Percentiles rank a stretch among this genome's conserved stretches.
These are phyloP conservation scores for Plasmodium vinckei DNA, from an alignment of 169 alveolate species.

Conservation along the genomic window DNA sequence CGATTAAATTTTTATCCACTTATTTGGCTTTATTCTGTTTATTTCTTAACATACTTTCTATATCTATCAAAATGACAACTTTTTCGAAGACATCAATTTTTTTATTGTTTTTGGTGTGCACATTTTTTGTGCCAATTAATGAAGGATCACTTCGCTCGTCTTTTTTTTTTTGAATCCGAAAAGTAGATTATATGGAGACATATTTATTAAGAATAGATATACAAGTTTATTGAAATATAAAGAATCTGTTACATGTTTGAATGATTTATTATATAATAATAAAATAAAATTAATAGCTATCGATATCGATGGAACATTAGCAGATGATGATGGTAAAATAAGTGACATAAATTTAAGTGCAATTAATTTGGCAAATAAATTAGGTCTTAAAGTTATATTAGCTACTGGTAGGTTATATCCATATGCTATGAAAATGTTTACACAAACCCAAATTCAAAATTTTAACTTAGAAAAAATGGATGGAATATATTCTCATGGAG, in stretches of 20 bases:
- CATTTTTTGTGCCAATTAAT: background rate
- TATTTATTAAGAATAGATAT: constrained; percentile 30
- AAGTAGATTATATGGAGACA: constrained; percentile 4
- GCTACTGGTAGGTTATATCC: constrained; percentile 33
- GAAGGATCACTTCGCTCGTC: constrained; percentile 23
- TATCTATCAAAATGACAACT: constrained; percentile 13
- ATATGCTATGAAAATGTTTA: constrained; percentile 13
- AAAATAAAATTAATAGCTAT: constrained; percentile 33
- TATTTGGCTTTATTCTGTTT: background rate
- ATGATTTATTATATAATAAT: constrained; percentile 28
- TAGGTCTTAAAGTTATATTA: constrained; percentile 47
- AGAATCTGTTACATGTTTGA: constrained; percentile 17
- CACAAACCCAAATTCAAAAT: constrained; percentile 23
- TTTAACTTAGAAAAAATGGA: constrained; percentile 25
- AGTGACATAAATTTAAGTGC: constrained; percentile 42
- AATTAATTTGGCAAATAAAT: constrained; percentile 3
- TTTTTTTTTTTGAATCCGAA: constrained; percentile 74
- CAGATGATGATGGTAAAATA: constrained; percentile 14
- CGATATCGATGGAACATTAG: constrained; percentile 61
- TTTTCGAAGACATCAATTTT: constrained; percentile 1
- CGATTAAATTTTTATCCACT: background rate
- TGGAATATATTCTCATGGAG: constrained; percentile 58
- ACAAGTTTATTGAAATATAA: constrained; percentile 18
- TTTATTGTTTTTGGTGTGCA: constrained; percentile 3
- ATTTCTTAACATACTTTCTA: background rate